Conservation (phyloP, 371 early-diverging fungal genomes). For the Mortierella sp. region DNA sequence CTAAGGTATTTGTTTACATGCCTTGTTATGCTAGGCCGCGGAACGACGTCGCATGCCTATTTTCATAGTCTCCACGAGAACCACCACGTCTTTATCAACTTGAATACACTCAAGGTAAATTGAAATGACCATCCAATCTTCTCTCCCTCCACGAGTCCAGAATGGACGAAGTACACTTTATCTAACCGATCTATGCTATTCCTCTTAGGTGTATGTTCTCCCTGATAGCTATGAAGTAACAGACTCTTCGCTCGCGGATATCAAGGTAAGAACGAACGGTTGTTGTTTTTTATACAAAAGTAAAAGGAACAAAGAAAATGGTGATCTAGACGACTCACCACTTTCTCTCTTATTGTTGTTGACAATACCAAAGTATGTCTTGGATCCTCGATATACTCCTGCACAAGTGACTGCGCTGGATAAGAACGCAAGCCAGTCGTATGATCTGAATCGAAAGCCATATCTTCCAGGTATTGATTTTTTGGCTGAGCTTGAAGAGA, state of each 20-base stretch:
- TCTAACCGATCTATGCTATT: not conserved
- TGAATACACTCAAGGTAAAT: slow-evolving; percentile 82
- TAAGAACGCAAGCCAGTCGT: slow-evolving; percentile 64
- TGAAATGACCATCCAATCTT: not conserved
- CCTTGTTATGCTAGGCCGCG: slow-evolving; percentile 72
- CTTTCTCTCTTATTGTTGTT: not conserved
- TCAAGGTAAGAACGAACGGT: slow-evolving; percentile 75
- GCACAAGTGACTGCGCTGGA: slow-evolving; percentile 80
- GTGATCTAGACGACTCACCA: too few relatives aligned
- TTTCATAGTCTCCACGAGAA: slow-evolving; percentile 94
- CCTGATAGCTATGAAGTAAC: slow-evolving; percentile 95
- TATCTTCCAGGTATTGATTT: slow-evolving; percentile 83
- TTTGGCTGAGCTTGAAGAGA: not conserved
- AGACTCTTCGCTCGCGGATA: slow-evolving; percentile 90
- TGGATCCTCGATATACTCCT: slow-evolving; percentile 84
- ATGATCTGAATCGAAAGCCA: slow-evolving; percentile 88
- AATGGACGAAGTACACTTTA: not conserved
- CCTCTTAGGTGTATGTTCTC: slow-evolving; percentile 81
- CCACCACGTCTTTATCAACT: slow-evolving; percentile 97
- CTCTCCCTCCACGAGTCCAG: not conserved
- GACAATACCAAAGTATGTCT: slow-evolving; percentile 67
- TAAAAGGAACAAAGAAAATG: not conserved
- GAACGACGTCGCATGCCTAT: slow-evolving; percentile 92
- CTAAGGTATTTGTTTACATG: too few relatives aligned
- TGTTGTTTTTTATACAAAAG: too few relatives aligned